Evolutionary conservation across 2,329 filamentous ascomycete species (phyloP).

Genomic region (Pseudogymnoascus sp.): DNA sequence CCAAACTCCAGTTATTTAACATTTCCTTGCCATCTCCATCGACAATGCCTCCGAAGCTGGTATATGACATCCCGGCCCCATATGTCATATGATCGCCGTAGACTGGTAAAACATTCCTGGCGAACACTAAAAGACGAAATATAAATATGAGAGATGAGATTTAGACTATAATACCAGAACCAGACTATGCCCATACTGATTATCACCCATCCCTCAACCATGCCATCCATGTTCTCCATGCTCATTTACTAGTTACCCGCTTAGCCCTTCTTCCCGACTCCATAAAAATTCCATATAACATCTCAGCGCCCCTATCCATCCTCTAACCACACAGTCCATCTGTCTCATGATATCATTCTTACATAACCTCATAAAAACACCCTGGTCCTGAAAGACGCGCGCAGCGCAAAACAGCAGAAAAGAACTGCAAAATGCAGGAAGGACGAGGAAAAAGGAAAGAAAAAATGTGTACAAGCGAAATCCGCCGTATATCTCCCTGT

Average conservation of each 20-base stretch:
- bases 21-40: neutral
- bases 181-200: neutral
- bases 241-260: neutral
- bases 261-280: neutral
- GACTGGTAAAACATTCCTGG: neutral
- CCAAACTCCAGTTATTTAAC: neutral
- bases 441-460: neutral
- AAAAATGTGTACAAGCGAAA: neutral
- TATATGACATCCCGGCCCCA: neutral
- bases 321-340: neutral
- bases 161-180: neutral
- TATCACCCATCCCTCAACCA: neutral
- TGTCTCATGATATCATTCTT: slow-evolving; percentile 6
- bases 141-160: slow-evolving; percentile 1
- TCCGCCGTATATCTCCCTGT: neutral
- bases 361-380: neutral
- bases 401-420: neutral
- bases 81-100: neutral
- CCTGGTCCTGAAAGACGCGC: neutral
- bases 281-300: neutral
- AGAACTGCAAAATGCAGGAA: neutral
- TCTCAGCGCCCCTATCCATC: neutral
- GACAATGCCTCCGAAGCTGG: neutral
- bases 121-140: neutral
- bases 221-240: neutral